Percentiles rank a stretch among this genome's conserved stretches.
These are phyloP conservation scores for Primulina eburnea DNA, from an alignment of 257 asterid species.

Conservation along the genomic window DNA sequence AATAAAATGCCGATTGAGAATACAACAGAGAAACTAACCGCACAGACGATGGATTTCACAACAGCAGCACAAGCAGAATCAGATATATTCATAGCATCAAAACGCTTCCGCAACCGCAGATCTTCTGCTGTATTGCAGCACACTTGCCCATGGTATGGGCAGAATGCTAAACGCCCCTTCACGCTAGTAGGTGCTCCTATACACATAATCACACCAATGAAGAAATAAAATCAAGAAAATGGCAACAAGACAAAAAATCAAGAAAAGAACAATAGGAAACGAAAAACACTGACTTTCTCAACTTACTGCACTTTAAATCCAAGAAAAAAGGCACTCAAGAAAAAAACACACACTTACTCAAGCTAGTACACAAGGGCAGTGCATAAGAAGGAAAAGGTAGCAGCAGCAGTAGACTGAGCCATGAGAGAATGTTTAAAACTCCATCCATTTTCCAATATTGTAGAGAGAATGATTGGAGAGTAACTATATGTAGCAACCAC, in stretches of 20 bases:
- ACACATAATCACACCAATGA: neutral
- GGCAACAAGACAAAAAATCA: neutral
- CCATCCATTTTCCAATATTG: conserved; percentile 36
- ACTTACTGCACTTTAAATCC: neutral
- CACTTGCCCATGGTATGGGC: conserved; percentile 67
- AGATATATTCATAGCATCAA: conserved; percentile 64
- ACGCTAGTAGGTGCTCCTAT: conserved; percentile 62
- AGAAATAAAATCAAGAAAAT: conserved; percentile 5
- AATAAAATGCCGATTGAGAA: neutral
- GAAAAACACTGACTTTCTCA: neutral
- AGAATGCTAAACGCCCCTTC: conserved; percentile 53
- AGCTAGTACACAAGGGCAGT: conserved; percentile 65
- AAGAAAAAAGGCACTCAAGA: neutral
- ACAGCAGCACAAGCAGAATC: conserved; percentile 68
- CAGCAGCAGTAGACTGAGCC: conserved; percentile 44
- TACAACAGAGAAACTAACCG: conserved; percentile 52
- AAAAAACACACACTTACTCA: conserved; percentile 50
- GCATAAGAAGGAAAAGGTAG: conserved; percentile 51
- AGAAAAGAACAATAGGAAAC: neutral
- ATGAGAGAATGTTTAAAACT: conserved; percentile 21
- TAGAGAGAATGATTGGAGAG: conserved; percentile 27
- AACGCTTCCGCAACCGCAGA: conserved; percentile 51
- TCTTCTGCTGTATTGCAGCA: conserved; percentile 69
- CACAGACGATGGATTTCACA: conserved; percentile 75
- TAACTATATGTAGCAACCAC: conserved; percentile 22